Percentiles rank a stretch among this genome's conserved stretches.
Evolutionary conservation across 2,329 filamentous ascomycete species (phyloP).

Genomic region (Tolypocladium pustulatum): DNA sequence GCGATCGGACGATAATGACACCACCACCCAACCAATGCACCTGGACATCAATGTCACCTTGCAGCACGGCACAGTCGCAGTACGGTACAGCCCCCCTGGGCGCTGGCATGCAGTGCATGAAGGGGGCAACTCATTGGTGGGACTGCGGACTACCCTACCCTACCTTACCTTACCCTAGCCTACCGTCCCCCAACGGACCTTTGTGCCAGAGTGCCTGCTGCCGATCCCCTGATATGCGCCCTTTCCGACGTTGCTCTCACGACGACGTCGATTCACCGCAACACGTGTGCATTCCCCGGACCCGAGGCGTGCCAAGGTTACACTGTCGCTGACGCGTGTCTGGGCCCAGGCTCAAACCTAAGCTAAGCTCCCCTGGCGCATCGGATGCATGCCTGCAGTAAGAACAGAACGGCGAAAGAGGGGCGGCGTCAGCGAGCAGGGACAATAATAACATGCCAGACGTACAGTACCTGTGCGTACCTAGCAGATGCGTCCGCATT

Average conservation of each 20-base stretch:
- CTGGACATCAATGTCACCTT: not conserved
- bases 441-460: not conserved
- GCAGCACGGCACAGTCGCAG: not conserved
- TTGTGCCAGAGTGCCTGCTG: not conserved
- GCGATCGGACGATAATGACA: not conserved
- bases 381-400: not conserved
- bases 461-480: not conserved
- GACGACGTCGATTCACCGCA: not conserved
- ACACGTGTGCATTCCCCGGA: conserved; percentile 1
- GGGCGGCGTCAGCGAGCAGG: not conserved
- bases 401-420: not conserved
- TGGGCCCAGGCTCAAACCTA: not conserved
- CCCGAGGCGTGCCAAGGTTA: not conserved
- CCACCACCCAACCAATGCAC: not conserved
- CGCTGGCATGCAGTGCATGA: not conserved
- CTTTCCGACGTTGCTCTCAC: not conserved
- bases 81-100: not conserved
- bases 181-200: not conserved
- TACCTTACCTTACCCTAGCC: no score
- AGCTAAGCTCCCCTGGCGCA: not conserved
- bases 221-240: not conserved
- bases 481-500: not conserved
- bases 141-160: no score
- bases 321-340: not conserved
- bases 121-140: not conserved